These are phyloP conservation scores for Venturia asperata DNA, from an alignment of 2,329 filamentous ascomycete genomes.

Conservation along the genomic window DNA sequence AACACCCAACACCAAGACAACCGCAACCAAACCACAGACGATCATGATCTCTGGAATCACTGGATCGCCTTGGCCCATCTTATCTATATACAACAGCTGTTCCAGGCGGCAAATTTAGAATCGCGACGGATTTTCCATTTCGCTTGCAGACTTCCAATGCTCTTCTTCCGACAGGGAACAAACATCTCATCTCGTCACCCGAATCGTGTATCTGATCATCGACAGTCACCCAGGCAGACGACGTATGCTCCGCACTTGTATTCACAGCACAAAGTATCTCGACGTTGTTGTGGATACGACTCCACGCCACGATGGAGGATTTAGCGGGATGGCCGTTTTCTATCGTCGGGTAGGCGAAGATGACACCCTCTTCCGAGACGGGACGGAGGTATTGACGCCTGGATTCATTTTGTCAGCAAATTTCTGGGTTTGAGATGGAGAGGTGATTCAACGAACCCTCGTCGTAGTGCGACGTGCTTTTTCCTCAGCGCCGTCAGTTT, in stretches of 20 bases:
- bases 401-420: not conserved
- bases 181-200: conserved; percentile 9
- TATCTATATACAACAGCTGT: conserved; percentile 5
- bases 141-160: not conserved
- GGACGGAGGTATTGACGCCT: conserved; percentile 14
- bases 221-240: conserved; percentile 23
- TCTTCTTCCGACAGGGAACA: conserved; percentile 8
- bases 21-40: not conserved
- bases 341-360: conserved; percentile 20
- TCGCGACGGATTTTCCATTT: conserved; percentile 1
- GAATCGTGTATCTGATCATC: conserved; percentile 22
- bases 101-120: not conserved
- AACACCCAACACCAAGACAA: not conserved
- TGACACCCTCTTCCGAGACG: not conserved
- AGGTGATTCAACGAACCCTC: not conserved
- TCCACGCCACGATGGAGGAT: conserved; percentile 24
- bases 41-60: not conserved
- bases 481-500: conserved; percentile 8
- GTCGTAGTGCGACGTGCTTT: not conserved
- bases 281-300: conserved; percentile 23
- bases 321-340: not conserved
- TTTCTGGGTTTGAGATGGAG: not conserved
- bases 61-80: not conserved
- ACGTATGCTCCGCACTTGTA: conserved; percentile 21
- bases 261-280: conserved; percentile 22